Conservation (phyloP, 2,329 filamentous ascomycete species). For the Paecilomyces sp. region DNA sequence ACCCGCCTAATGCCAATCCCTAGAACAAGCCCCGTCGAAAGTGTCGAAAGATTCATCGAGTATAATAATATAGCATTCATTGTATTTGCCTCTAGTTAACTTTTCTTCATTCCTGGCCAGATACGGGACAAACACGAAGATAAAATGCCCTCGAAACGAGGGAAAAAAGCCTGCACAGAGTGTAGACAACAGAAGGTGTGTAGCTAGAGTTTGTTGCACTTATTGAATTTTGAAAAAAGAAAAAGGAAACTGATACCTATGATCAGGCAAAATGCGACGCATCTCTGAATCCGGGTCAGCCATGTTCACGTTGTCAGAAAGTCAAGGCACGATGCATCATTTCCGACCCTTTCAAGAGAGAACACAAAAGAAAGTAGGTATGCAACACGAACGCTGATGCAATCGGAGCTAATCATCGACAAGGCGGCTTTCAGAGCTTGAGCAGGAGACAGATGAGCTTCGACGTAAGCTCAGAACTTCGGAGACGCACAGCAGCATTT, state of each 20-base stretch:
- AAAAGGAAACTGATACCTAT: neutral
- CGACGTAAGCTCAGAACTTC: slow-evolving; percentile 25
- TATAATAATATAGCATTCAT: too few relatives aligned
- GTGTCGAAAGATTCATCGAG: too few relatives aligned
- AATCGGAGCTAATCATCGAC: neutral
- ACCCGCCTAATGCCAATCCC: too few relatives aligned
- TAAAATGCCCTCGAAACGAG: slow-evolving; percentile 16
- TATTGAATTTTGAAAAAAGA: too few relatives aligned
- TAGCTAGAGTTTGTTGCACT: neutral
- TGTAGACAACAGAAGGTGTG: slow-evolving; percentile 38
- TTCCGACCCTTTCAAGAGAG: slow-evolving; percentile 36
- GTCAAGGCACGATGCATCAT: slow-evolving; percentile 29
- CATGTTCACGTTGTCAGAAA: slow-evolving; percentile 33
- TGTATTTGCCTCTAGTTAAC: too few relatives aligned
- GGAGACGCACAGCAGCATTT: slow-evolving; percentile 11
- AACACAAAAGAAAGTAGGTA: slow-evolving; percentile 34
- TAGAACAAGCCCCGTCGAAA: too few relatives aligned
- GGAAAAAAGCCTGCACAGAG: slow-evolving; percentile 37
- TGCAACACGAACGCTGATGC: neutral
- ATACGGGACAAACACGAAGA: neutral
- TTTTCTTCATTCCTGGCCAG: neutral
- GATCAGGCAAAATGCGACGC: slow-evolving; percentile 33
- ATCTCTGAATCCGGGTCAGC: slow-evolving; percentile 23
- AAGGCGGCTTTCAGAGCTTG: slow-evolving; percentile 30
- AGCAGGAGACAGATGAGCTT: slow-evolving; percentile 31